These are phyloP conservation scores for Mycena sp. DNA, from an alignment of 1,284 basidiomycete species.

Conservation along the genomic window DNA sequence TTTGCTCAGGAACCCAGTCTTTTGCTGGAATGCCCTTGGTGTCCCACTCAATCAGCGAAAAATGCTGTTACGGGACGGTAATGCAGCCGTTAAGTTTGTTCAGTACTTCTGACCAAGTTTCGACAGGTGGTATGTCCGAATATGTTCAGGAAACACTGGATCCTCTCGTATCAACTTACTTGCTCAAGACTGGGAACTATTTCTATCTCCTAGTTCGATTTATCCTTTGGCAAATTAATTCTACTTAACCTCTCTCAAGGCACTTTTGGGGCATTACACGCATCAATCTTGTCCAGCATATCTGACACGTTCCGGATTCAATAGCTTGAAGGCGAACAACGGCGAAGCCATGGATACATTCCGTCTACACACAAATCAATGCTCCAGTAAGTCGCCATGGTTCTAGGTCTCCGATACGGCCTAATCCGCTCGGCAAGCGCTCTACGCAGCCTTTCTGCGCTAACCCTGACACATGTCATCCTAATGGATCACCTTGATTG, in stretches of 20 bases:
- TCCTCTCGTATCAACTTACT: slow-evolving; percentile 63
- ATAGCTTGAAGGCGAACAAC: slow-evolving; percentile 58
- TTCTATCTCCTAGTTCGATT: slow-evolving; percentile 71
- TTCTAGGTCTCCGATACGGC: background rate
- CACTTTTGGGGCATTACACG: slow-evolving; percentile 74
- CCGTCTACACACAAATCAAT: slow-evolving; percentile 83
- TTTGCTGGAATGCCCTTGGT: slow-evolving; percentile 87
- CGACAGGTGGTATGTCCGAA: slow-evolving; percentile 59
- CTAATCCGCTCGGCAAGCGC: slow-evolving; percentile 57
- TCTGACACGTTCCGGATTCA: slow-evolving; percentile 76
- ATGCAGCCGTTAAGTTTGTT: no score
- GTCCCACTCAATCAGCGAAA: slow-evolving; percentile 82
- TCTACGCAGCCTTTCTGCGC: slow-evolving; percentile 61
- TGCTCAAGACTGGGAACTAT: slow-evolving; percentile 68
- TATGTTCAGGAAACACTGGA: slow-evolving; percentile 73
- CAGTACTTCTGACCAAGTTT: no score
- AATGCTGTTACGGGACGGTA: slow-evolving; percentile 71
- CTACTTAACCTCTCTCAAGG: slow-evolving; percentile 39
- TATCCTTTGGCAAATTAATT: background rate
- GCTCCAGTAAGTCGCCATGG: slow-evolving; percentile 72
- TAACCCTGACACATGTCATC: slow-evolving; percentile 70
- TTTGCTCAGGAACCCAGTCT: slow-evolving; percentile 70
- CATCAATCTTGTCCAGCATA: slow-evolving; percentile 76
- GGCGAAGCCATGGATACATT: slow-evolving; percentile 67
- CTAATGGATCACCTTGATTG: slow-evolving; percentile 88